Base-by-base conservation (phyloP, 1,284 basidiomycete genomes). In the Sanghuangporus weigelae region DNA sequence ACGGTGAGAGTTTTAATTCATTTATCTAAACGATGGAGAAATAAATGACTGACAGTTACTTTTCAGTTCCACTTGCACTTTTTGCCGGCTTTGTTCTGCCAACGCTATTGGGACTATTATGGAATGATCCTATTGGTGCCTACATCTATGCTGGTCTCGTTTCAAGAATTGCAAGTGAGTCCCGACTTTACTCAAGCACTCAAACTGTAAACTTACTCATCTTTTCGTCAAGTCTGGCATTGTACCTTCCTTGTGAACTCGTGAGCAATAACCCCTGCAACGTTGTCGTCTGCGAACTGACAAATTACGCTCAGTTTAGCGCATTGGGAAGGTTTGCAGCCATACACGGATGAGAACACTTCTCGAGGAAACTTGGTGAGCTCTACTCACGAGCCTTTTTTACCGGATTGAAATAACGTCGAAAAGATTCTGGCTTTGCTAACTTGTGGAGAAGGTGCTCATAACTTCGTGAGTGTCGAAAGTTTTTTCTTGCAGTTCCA, bases 161-260 rank as follows among this genome's bases (percentile, higher is more conserved):
- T 2, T 78, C 85, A 4, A 75, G 86, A 65, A 66, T 90, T 8
- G 74, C 84, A 21, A 83, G 87, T 87, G 68, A 67, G 84, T n/a
- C 16, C 7, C 44, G 16, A 7, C 16, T 14, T 21, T 2, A 2
- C 21, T 46, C 10, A n/a, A 7, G 16, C 16, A n/a, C 44, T 46
- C 31, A 23, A 8, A 11, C 21, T 46, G 10, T 21, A 21, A 46
- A 23, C 19, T 10, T 46, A 7, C 11, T 48, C n/a, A 46, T 26
- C 55, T 55, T 57, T 5, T 56, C 39, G 40, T 60, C 46, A 87
- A 54, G 85, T 85, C 39, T 92, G 89, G 89, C 90, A 92, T 70
- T 89, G 85, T 65, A 92, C 90, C 0, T 92, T 92, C 73, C 77
- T 88, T 16, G 85, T 93, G 63, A 93, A 92, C 69, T 92, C 89